A percentile compares a stretch with the other conserved stretches of the same genome.
Conservation (phyloP, 139 green algal species). For the Tetraselmis striata region DNA sequence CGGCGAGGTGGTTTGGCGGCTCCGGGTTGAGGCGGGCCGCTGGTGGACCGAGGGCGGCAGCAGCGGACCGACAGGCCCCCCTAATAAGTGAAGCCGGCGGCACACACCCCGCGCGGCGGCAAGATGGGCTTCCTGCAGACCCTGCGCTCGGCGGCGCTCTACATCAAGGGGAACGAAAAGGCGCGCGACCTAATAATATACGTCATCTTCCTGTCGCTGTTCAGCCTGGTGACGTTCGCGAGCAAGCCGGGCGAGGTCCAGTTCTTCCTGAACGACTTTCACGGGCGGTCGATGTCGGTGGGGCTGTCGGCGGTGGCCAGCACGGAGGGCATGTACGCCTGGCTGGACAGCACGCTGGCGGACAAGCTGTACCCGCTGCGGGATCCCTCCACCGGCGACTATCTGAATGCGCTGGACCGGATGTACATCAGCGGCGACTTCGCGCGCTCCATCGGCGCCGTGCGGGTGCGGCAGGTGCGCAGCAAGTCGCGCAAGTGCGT, state of each 20-base stretch:
- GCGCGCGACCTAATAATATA: background rate
- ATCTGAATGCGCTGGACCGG: background rate
- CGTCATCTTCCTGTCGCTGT: slow-evolving; percentile 3
- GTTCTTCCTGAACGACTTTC: slow-evolving; percentile 3
- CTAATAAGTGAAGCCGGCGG: too few relatives aligned
- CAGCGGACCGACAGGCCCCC: too few relatives aligned
- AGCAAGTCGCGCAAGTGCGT: slow-evolving; percentile 8
- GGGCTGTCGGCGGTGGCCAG: background rate
- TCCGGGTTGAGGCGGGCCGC: too few relatives aligned
- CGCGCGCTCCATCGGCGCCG: slow-evolving; percentile 12
- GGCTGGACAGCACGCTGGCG: background rate
- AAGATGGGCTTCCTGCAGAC: background rate
- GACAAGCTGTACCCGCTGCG: background rate
- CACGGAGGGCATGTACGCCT: background rate
- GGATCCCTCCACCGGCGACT: background rate
- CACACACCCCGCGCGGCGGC: too few relatives aligned
- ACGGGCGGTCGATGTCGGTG: background rate
- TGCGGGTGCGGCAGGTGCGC: slow-evolving; percentile 20
- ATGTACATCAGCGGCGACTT: background rate
- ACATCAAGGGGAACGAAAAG: background rate
- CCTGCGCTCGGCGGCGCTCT: background rate
- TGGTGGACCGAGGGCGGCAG: too few relatives aligned
- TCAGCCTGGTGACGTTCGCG: slow-evolving; percentile 4
- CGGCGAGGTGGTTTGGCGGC: too few relatives aligned
- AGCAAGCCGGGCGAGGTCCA: slow-evolving; percentile 9